phyloP scores from a whole-genome alignment of 805 yeast species.

The Kluyveromyces aestuarii region DNA sequence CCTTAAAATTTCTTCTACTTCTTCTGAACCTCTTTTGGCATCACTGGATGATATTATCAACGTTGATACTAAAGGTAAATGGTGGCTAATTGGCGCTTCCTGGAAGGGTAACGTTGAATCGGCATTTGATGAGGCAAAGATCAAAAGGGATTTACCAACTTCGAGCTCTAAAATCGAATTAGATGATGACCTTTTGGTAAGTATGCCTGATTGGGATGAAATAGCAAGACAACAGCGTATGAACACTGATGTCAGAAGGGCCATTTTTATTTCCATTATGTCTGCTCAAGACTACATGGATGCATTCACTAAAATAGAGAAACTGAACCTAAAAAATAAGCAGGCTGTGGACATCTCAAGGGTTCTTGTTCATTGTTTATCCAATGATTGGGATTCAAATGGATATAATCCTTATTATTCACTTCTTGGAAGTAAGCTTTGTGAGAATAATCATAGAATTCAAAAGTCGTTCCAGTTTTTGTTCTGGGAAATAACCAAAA shows the following conservation, averaged over 20 bases:
- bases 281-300: constrained; percentile 89
- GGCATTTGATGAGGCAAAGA: constrained; percentile 20
- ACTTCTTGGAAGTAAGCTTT: constrained; percentile 63
- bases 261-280: constrained; percentile 89
- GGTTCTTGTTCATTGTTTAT: constrained; percentile 77
- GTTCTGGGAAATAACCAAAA: constrained; percentile 79
- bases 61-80: constrained; percentile 77
- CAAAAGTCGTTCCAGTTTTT: constrained; percentile 81
- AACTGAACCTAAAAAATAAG: constrained; percentile 62
- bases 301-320: constrained; percentile 74
- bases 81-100: constrained; percentile 99
- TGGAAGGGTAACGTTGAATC: constrained; percentile 64
- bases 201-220: constrained; percentile 79
- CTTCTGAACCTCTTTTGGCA: constrained; percentile 72
- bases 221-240: constrained; percentile 80
- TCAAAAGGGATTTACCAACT: constrained; percentile 10
- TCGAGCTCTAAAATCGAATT: constrained; percentile 29
- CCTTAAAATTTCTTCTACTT: constrained; percentile 32
- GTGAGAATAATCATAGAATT: constrained; percentile 57
- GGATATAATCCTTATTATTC: constrained; percentile 88
- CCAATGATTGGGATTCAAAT: constrained; percentile 47
- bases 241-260: constrained; percentile 93
- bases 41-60: constrained; percentile 71
- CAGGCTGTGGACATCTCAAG: constrained; percentile 85
- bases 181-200: constrained; percentile 54